These are phyloP conservation scores for Rhizoclosmatium sp. DNA, from an alignment of 192 early-diverging fungal genomes.

Conservation along the genomic window DNA sequence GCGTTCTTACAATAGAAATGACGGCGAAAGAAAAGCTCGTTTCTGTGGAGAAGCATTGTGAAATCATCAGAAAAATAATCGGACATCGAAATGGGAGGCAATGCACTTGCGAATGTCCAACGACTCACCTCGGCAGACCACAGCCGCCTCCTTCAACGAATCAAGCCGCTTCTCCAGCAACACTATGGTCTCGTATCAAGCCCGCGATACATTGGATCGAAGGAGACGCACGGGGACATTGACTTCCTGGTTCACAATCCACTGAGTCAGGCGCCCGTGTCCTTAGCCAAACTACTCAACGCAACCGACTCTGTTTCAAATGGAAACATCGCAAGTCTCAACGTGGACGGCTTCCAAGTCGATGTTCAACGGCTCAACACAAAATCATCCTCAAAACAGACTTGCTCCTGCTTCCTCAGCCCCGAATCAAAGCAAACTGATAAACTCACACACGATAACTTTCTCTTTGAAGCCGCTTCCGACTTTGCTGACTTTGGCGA, in stretches of 20 bases:
- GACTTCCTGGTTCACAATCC: neutral
- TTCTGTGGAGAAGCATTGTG: too few species aligned
- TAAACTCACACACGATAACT: neutral
- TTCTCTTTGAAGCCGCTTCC: neutral
- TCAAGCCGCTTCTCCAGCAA: neutral
- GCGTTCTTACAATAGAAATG: too few species aligned
- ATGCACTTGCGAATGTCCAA: neutral
- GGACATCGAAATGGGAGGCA: neutral
- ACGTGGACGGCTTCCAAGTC: neutral
- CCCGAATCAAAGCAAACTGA: neutral
- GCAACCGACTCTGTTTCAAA: neutral
- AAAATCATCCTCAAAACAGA: neutral
- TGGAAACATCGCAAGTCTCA: neutral
- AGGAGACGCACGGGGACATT: neutral
- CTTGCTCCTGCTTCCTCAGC: neutral
- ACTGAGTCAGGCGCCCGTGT: neutral
- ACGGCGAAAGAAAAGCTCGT: too few species aligned
- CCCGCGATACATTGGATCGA: neutral
- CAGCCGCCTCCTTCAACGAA: neutral
- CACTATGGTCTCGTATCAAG: neutral
- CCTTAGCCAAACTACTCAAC: neutral
- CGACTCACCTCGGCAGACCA: neutral
- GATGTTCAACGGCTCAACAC: neutral
- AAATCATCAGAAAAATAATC: too few species aligned
- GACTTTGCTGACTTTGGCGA: neutral